Evolutionary conservation across 306 rosid genomes (phyloP), one percentile per base, ranked within the genome.

Genomic region (Lablab purpureus): DNA sequence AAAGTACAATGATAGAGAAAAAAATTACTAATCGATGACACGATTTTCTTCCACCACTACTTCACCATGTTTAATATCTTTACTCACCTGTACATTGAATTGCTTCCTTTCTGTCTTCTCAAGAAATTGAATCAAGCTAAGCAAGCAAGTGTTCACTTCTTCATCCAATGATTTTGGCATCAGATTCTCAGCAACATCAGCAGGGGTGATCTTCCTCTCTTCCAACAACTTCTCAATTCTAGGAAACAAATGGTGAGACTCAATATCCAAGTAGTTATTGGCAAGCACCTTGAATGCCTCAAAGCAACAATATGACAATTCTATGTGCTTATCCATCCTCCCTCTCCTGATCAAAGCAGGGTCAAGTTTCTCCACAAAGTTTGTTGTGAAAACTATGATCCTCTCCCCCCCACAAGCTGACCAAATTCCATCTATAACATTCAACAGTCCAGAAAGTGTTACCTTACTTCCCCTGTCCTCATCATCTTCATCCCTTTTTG

Each of bases 121-220:
- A 9, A 91, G 81, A 68, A 89, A 88, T 64, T 88, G 68, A 46
- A 90, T 73, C 87, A 92, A 73, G 17, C 58, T 85, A 75, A 80
- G 55, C 82, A 90, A 67, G 54, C 88, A 82, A 46, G 49, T 28
- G 0, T 62, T 71, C 4, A 36, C 84, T 25, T 84, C 90, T 37
- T 86, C 90, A 4, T 56, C 41, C 1, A 72, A 10, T 14, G 90
- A 77, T 54, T 90, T 90, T 0, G 92, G 92, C 89, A 87, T 88
- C 73, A 92, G 40, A 81, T 84, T 90, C 85, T 92, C 90, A 2
- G 97, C 97, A 6, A 91, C 89, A 73, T 88, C 90, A 46, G 94
- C 90, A 51, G 90, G 92, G 14, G 89, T 83, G 62, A 88, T 83
- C 17, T 83, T 64, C 0, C 76, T 74, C 74, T 86, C 83, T 47